These are phyloP conservation scores for Nakazawaea siamensis DNA, from an alignment of 805 yeast genomes.

Conservation along the genomic window DNA sequence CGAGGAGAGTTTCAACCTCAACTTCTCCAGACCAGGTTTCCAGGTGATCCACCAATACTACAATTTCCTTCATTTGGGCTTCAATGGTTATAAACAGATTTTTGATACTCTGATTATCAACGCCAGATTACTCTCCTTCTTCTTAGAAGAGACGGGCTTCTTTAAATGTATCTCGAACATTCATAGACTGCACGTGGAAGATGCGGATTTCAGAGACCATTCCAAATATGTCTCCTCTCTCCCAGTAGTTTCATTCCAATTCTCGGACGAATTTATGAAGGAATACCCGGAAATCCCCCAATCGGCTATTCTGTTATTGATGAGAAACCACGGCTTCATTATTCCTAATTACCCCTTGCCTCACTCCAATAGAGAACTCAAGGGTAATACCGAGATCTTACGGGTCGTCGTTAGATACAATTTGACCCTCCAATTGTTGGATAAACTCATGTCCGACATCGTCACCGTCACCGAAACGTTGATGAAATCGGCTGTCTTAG, in stretches of 20 bases:
- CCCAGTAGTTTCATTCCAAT: constrained; percentile 84
- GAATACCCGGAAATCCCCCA: constrained; percentile 80
- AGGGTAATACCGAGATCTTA: constrained; percentile 55
- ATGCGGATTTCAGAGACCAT: constrained; percentile 25
- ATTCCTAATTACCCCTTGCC: constrained; percentile 87
- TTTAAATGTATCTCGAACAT: constrained; percentile 72
- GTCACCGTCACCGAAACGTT: constrained; percentile 45
- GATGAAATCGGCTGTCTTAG: constrained; percentile 36
- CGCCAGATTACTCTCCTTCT: constrained; percentile 59
- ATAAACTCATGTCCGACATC: constrained; percentile 55
- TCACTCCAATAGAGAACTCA: constrained; percentile 26
- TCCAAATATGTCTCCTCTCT: constrained; percentile 60
- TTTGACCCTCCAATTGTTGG: constrained; percentile 52
- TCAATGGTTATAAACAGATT: constrained; percentile 56
- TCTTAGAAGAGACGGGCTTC: constrained; percentile 55
- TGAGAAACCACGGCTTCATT: constrained; percentile 79
- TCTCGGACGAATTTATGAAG: constrained; percentile 47
- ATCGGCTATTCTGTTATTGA: constrained; percentile 57
- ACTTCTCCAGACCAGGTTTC: constrained; percentile 89
- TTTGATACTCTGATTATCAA: constrained; percentile 60
- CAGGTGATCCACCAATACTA: constrained; percentile 85
- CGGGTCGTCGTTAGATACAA: constrained; percentile 78
- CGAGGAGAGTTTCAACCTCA: constrained; percentile 79
- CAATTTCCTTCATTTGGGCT: constrained; percentile 66
- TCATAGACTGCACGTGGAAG: constrained; percentile 40